Base-by-base conservation (phyloP, 2,329 filamentous ascomycete species). In the Sarocladium brachiariae region DNA sequence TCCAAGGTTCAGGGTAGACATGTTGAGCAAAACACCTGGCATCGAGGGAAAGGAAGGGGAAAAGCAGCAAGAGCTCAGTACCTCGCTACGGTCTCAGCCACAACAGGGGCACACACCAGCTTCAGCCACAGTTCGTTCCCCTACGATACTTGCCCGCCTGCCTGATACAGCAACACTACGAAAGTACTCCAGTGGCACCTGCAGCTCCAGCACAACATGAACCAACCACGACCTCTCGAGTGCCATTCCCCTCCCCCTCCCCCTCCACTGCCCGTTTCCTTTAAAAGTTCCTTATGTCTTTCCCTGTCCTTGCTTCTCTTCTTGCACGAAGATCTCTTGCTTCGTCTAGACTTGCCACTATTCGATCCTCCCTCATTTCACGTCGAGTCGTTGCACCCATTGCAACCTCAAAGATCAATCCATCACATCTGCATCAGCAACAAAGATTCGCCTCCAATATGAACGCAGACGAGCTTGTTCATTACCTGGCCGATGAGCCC, bases 401-500 rank as follows among this genome's bases (percentile, higher is more conserved):
- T 39, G 13, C 31, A 23, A 37, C 25, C 41, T 23, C 58, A 54
- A 56, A 54, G 51, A 56, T 58, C 53, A 18, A 37, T 14, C 33
- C 23, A 31, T 37, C 38, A 25, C 41, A 45, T 50, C 46, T 37
- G 10, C 34, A 38, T 23, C 47, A 49, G n/a, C 49, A 55, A 53
- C 58, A 58, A 51, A 62, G 60, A 57, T 63, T 65, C 61, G 63
- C 59, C 54, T 61, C 59, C 39, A 72, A 65, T 56, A 83, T 85
- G 78, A 73, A 81, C 59, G 68, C 77, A 52, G 69, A 77, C 58
- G 81, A 84, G 56, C 72, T 84, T 55, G 74, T 74, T 66, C 86
- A 95, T 64, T 96, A 95, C 67, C 78, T 95, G 54, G 91, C 93
- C 43, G 93, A 99, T 69, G 84, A 86, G 56, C 93, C 93, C 41